phyloP scores from a whole-genome alignment of 257 asterid genomes.

The Solanum pimpinellifolium region DNA sequence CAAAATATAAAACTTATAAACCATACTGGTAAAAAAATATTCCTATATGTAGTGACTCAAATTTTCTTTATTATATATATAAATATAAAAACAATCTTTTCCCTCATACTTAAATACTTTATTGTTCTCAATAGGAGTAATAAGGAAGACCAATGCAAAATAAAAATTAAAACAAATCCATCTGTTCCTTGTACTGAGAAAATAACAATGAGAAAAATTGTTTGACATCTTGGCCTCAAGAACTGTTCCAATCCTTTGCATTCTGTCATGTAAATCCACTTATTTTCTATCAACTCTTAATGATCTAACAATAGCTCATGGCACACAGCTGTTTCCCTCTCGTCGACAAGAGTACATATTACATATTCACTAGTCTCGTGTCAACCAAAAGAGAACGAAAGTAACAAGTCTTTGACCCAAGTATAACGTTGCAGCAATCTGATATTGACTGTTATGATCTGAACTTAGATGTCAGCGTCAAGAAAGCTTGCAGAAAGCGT shows the following conservation, averaged over 20 bases:
- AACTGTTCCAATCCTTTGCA: background rate
- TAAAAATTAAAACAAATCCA: too few relatives aligned
- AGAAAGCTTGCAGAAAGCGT: constrained; percentile 56
- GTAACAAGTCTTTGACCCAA: background rate
- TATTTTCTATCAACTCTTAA: background rate
- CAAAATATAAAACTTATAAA: background rate
- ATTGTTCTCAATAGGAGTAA: background rate
- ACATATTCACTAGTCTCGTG: background rate
- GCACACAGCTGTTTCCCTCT: background rate
- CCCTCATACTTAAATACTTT: background rate
- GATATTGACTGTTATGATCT: background rate
- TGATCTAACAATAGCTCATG: background rate
- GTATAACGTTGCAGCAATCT: background rate
- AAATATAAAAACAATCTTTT: background rate
- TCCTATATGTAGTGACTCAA: background rate
- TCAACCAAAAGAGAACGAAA: background rate
- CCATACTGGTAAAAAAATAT: background rate
- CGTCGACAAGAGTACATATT: background rate
- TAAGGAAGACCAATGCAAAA: background rate
- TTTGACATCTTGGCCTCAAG: background rate
- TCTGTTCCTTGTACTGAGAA: background rate
- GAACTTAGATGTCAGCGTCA: constrained; percentile 36
- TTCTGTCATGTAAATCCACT: background rate
- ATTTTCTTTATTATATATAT: background rate
- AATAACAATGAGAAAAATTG: background rate